Percentiles rank a stretch among this genome's conserved stretches.
These are phyloP conservation scores for Rhynchosporium agropyri DNA, from an alignment of 2,329 filamentous ascomycete species.

Conservation along the genomic window DNA sequence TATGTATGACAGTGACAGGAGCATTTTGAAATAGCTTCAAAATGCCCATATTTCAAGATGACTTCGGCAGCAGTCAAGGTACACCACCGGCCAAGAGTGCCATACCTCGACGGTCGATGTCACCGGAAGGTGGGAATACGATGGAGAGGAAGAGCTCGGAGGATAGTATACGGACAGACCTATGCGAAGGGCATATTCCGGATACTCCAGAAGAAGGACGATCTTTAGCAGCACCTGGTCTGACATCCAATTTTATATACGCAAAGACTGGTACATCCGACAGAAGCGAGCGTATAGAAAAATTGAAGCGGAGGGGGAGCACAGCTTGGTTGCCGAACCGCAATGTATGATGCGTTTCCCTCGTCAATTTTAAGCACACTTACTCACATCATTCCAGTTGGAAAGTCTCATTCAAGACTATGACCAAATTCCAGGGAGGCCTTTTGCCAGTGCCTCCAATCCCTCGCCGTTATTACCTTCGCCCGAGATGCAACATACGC, in stretches of 20 bases:
- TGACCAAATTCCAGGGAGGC: slow-evolving; percentile 36
- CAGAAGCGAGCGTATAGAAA: slow-evolving; percentile 78
- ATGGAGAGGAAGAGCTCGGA: slow-evolving; percentile 52
- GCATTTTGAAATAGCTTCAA: slow-evolving; percentile 32
- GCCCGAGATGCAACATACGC: slow-evolving; percentile 41
- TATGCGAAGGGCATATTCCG: slow-evolving; percentile 59
- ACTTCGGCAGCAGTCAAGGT: slow-evolving; percentile 45
- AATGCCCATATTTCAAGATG: slow-evolving; percentile 63
- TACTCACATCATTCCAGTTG: slow-evolving; percentile 31
- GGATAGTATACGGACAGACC: slow-evolving; percentile 62
- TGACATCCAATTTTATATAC: slow-evolving; percentile 29
- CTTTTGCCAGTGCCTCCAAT: slow-evolving; percentile 24
- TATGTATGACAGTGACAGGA: slow-evolving; percentile 28
- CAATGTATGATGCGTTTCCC: slow-evolving; percentile 50
- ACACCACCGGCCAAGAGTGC: slow-evolving; percentile 30
- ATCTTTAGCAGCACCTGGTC: slow-evolving; percentile 18
- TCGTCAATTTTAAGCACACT: background rate
- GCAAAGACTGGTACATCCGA: slow-evolving; percentile 49
- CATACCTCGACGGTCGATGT: slow-evolving; percentile 35
- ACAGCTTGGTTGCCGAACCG: slow-evolving; percentile 72
- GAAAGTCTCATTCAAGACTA: slow-evolving; percentile 38
- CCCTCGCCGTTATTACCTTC: slow-evolving; percentile 43
- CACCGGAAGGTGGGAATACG: slow-evolving; percentile 28
- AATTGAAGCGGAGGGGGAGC: slow-evolving; percentile 77
- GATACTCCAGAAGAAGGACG: slow-evolving; percentile 33